These are phyloP conservation scores for Tylopilus sp. DNA, from an alignment of 1,284 basidiomycete species.

Conservation along the genomic window DNA sequence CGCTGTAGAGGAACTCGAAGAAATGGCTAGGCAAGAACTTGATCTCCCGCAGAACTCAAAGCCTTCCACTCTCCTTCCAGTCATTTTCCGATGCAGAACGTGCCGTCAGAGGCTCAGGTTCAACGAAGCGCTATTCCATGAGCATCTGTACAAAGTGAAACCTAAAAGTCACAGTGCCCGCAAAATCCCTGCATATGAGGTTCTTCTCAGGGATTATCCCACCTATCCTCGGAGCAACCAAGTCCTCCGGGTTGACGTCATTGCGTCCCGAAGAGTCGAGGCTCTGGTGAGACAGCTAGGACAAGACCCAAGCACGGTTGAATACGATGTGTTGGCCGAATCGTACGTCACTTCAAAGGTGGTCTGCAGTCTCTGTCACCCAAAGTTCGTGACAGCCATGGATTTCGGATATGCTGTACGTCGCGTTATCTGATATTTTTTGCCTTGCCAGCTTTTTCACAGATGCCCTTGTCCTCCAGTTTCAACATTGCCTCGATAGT, in stretches of 20 bases:
- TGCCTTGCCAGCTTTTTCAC: neutral
- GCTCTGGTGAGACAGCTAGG: constrained; percentile 24
- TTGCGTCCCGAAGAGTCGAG: constrained; percentile 16
- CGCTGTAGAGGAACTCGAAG: constrained; percentile 22
- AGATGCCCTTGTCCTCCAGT: constrained; percentile 1
- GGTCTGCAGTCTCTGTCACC: constrained; percentile 19
- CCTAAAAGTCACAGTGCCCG: too few species aligned
- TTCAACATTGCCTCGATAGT: constrained; percentile 18
- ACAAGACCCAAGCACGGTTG: constrained; percentile 15
- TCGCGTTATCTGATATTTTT: neutral
- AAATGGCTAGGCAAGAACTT: constrained; percentile 7
- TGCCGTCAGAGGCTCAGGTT: constrained; percentile 17
- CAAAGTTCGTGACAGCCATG: constrained; percentile 10
- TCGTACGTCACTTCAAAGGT: constrained; percentile 18
- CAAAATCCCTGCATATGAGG: constrained; percentile 1
- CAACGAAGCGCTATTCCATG: constrained; percentile 21
- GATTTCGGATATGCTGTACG: constrained; percentile 21
- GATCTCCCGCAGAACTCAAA: constrained; percentile 13
- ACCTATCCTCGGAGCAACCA: constrained; percentile 1
- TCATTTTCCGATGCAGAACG: constrained; percentile 20
- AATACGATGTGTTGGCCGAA: constrained; percentile 2
- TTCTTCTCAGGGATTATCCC: neutral
- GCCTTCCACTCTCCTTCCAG: constrained; percentile 14
- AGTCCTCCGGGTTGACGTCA: constrained; percentile 19
- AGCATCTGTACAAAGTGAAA: constrained; percentile 13